Base-by-base conservation (phyloP, 2,329 filamentous ascomycete genomes). In the Amauroascus verrucosus region DNA sequence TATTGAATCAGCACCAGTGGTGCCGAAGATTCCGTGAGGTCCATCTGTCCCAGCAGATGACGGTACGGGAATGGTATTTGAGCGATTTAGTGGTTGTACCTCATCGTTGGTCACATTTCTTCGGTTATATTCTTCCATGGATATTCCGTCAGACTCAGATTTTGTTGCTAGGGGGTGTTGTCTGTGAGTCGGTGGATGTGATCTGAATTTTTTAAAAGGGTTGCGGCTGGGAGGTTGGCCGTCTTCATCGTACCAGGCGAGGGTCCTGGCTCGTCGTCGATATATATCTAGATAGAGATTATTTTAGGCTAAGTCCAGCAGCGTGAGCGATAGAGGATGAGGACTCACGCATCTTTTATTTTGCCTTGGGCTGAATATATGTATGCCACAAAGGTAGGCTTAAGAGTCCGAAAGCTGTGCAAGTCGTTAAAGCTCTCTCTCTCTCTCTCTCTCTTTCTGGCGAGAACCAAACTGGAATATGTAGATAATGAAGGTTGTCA, bases 181-280 rank as follows among this genome's bases (percentile, higher is more conserved):
- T 30, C 45, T 33, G 8, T 13, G 33, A 6, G n/a, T 18, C 18
- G 56, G 62, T 13, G 61, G 61, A 24, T 60, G 63, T 32, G 59
- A 48, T 37, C 63, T 64, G 57, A 68, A 65, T 51, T 71, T 72
- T 49, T 68, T 69, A 56, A 72, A 73, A 14, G 71, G 71, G 50
- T 73, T 73, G 51, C 64, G 63, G 4, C 60, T 66, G 6, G 67
- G 59, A 5, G 62, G 59, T 51, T 70, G 65, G 52, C 63, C 69
- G 32, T 70, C 67, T 13, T 66, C 59, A 53, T 70, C 68, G 55
- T 71, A 72, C 70, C 71, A 72, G 40, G 71, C 70, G 49, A 68
- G 61, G 16, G 63, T 62, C 32, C 64, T 65, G 53, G 70, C 70
- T 56, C 65, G 60, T 35, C 66, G 63, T 44, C 67, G 66, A 54